A percentile compares a stretch with the other conserved stretches of the same genome.
Conservation (phyloP, 192 early-diverging fungal species). For the Anaeromyces robustus region DNA sequence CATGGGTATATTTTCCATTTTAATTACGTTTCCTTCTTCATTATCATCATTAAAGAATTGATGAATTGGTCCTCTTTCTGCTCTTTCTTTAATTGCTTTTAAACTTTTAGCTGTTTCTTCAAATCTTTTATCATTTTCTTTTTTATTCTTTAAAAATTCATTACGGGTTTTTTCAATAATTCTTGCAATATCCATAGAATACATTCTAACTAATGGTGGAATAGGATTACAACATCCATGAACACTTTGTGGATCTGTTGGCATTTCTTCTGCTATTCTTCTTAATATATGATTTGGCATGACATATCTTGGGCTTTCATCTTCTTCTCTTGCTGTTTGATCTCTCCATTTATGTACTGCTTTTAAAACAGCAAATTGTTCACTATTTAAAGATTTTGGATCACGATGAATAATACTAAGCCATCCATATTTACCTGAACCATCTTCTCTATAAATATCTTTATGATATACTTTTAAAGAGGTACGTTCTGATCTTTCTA, state of each 20-base stretch:
- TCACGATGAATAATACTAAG: slow-evolving; percentile 35
- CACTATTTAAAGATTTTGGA: slow-evolving; percentile 13
- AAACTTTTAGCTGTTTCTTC: not conserved
- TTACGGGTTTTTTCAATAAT: slow-evolving; percentile 18
- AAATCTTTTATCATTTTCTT: not conserved
- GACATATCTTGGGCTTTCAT: slow-evolving; percentile 78
- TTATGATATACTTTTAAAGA: slow-evolving; percentile 58
- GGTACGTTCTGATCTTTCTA: slow-evolving; percentile 54
- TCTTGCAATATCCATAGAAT: slow-evolving; percentile 56
- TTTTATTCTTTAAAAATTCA: not conserved
- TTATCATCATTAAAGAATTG: not conserved
- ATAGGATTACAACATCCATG: slow-evolving; percentile 49
- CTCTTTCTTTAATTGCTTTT: not conserved
- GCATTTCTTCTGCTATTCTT: slow-evolving; percentile 52
- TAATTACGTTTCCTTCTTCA: not conserved
- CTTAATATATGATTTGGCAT: slow-evolving; percentile 83
- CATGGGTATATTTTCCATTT: not conserved
- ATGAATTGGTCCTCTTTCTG: not conserved
- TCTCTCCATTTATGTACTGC: slow-evolving; percentile 90
- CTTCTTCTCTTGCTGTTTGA: slow-evolving; percentile 72
- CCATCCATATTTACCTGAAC: slow-evolving; percentile 72
- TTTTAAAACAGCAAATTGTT: slow-evolving; percentile 66
- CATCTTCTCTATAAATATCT: slow-evolving; percentile 59
- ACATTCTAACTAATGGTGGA: slow-evolving; percentile 71
- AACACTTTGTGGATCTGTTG: slow-evolving; percentile 46